These are phyloP conservation scores for Carex pumila DNA, from an alignment of 176 grass and related monocot genomes.

Conservation along the genomic window DNA sequence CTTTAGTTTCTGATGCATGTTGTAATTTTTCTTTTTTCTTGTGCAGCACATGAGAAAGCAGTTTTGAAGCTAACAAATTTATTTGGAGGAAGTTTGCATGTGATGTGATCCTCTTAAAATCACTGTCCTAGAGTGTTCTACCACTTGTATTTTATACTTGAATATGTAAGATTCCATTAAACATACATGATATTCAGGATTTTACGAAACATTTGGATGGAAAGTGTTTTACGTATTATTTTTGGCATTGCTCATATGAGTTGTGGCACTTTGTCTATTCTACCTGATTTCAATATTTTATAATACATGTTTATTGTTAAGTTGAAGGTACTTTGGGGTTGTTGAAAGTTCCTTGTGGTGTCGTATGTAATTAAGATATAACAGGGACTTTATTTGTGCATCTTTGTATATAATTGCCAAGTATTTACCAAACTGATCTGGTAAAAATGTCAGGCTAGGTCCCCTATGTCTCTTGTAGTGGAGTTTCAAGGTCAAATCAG, in stretches of 20 bases:
- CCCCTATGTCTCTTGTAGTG: not conserved
- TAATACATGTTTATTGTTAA: not conserved
- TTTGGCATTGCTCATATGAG: not conserved
- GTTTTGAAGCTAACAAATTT: constrained; percentile 11
- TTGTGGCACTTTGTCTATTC: not conserved
- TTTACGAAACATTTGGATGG: not conserved
- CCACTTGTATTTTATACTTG: not conserved
- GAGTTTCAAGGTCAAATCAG: not conserved
- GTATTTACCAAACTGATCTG: not conserved
- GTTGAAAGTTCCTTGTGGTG: not conserved
- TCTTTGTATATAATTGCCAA: too few relatives aligned
- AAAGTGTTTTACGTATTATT: not conserved
- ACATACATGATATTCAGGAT: not conserved
- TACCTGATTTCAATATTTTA: not conserved
- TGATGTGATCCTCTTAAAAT: not conserved
- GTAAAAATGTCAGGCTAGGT: not conserved
- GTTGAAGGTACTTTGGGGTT: not conserved
- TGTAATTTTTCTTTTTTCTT: not conserved
- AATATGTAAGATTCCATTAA: not conserved
- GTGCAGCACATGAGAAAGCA: not conserved
- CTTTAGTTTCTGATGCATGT: not conserved
- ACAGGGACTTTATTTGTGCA: too few relatives aligned
- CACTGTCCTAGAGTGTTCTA: not conserved
- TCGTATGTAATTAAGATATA: not conserved
- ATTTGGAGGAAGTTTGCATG: not conserved